Base-by-base conservation (phyloP, 495 filamentous ascomycete species). In the Penicillium coprophilum region DNA sequence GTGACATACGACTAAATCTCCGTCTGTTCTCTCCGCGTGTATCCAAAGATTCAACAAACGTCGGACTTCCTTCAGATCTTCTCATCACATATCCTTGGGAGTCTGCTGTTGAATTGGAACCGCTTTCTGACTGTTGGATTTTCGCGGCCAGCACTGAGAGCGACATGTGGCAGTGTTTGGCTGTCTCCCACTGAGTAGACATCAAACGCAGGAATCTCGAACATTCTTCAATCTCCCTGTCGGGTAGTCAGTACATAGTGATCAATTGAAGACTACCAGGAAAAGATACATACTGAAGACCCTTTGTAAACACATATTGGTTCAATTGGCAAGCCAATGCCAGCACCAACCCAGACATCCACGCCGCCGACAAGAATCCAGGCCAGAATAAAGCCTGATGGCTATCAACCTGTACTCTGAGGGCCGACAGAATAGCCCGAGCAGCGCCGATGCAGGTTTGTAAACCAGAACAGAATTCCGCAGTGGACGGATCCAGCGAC, bases 381-480 rank as follows among this genome's bases (percentile, higher is more conserved):
- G 73, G 73, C 73, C 73, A 75, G 56, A 77, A 77, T 2, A 77
- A 46, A n/a, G 69, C 58, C 45, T 77, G 71, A 3, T 46, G 49
- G 20, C 59, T 57, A 34, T 66, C 57, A n/a, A 64, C 58, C 45
- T 77, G 73, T 0, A 58, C 46, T 23, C 61, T 66, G 19, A 77
- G 57, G 8, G 69, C 71, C 8, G 67, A 55, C 27, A 77, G 58
- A 41, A 77, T 77, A 13, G 58, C 65, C 32, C 71, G 58, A 7
- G 73, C 72, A 23, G 73, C 70, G 1, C 68, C 67, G 43, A 75
- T 75, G 64, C 73, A 77, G 31, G 69, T 75, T 49, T 77, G 73
- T 24, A 77, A 39, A 3, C 64, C 71, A 19, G 73, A 77, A 39
- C 65, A 69, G 27, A 77, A 77, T 52, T 72, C 72, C 0, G 73